A percentile compares a stretch with the other conserved stretches of the same genome.
These are phyloP conservation scores for Trichosporon faecale DNA, from an alignment of 1,284 basidiomycete genomes.

Conservation along the genomic window DNA sequence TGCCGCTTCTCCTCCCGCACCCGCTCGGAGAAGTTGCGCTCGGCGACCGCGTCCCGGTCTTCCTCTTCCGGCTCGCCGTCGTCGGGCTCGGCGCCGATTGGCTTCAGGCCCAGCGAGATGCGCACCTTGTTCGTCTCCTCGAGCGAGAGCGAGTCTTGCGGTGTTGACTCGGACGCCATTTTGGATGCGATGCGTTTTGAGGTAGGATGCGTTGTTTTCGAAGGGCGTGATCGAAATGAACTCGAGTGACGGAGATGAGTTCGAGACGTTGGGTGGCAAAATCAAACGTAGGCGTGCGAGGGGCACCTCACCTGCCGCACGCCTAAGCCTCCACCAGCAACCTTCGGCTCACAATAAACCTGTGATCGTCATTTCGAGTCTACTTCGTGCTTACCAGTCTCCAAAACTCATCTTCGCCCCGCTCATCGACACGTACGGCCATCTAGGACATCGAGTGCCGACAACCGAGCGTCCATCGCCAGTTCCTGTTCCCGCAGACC, in stretches of 20 bases:
- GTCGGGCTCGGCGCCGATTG: constrained; percentile 66
- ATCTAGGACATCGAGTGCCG: background rate
- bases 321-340: background rate
- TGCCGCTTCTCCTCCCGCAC: constrained; percentile 68
- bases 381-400: no score
- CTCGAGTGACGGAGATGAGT: background rate
- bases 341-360: background rate
- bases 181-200: background rate
- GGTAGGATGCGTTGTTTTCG: background rate
- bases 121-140: constrained; percentile 99
- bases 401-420: background rate
- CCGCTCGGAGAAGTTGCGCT: constrained; percentile 73
- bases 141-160: constrained; percentile 66
- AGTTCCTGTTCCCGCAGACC: background rate
- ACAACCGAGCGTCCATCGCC: background rate
- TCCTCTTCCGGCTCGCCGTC: constrained; percentile 43
- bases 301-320: background rate
- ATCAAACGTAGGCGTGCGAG: background rate
- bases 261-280: constrained; percentile 30
- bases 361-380: background rate
- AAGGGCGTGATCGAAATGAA: background rate
- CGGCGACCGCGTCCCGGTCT: constrained; percentile 66
- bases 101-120: constrained; percentile 88
- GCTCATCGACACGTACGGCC: background rate
- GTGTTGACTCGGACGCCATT: constrained; percentile 52